Evolutionary conservation across 2,329 filamentous ascomycete genomes (phyloP).

Genomic region (Camptophora hylomeconis): DNA sequence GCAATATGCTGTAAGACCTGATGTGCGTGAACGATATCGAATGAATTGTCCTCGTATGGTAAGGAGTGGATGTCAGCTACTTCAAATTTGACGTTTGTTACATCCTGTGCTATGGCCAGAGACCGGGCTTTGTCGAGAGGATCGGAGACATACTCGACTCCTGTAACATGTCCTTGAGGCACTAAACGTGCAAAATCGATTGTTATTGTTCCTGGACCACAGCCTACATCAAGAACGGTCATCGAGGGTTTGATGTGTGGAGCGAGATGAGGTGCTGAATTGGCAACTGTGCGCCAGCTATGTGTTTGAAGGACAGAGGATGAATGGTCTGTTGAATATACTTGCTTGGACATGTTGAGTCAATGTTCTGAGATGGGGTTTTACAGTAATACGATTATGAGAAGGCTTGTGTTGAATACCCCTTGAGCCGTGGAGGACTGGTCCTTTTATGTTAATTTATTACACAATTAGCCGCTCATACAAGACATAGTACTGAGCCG

Average conservation of each 20-base stretch:
- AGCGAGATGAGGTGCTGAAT: slow-evolving; percentile 27
- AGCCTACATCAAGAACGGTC: slow-evolving; percentile 31
- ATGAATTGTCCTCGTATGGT: slow-evolving; percentile 33
- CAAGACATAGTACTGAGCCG: too few relatives aligned
- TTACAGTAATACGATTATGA: too few relatives aligned
- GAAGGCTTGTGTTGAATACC: too few relatives aligned
- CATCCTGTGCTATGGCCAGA: slow-evolving; percentile 19
- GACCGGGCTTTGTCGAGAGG: slow-evolving; percentile 22
- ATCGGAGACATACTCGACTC: slow-evolving; percentile 20
- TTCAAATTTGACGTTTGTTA: slow-evolving; percentile 24
- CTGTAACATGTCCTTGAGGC: slow-evolving; percentile 26
- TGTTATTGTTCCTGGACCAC: slow-evolving; percentile 32
- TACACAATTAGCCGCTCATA: too few relatives aligned
- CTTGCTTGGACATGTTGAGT: slow-evolving; percentile 10
- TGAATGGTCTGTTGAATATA: slow-evolving; percentile 29
- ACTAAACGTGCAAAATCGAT: slow-evolving; percentile 26
- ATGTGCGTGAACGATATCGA: slow-evolving; percentile 48
- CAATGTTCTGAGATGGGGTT: too few relatives aligned
- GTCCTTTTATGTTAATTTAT: too few relatives aligned
- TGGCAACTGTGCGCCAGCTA: slow-evolving; percentile 21
- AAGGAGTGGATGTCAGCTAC: slow-evolving; percentile 29
- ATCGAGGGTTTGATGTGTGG: slow-evolving; percentile 24
- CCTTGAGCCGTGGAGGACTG: too few relatives aligned
- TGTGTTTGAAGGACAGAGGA: slow-evolving; percentile 24
- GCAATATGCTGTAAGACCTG: slow-evolving; percentile 46